Conservation (phyloP, 345 rosid species). For the Dovyalis caffra region DNA sequence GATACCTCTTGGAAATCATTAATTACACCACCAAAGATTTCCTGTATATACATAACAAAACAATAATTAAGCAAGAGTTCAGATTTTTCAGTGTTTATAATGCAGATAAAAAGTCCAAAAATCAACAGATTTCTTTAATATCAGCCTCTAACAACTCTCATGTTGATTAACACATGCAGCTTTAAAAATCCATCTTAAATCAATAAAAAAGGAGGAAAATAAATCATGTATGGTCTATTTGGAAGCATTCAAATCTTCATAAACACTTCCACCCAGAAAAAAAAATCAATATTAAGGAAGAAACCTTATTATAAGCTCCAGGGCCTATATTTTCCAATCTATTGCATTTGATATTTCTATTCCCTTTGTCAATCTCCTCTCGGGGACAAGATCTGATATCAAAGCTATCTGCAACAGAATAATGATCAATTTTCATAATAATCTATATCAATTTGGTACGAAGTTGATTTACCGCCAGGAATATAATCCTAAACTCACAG, state of each 20-base stretch:
- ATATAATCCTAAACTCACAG: background rate
- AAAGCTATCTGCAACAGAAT: constrained; percentile 33
- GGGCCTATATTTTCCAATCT: constrained; percentile 16
- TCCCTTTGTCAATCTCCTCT: constrained; percentile 24
- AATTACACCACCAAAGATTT: constrained; percentile 28
- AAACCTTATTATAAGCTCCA: constrained; percentile 44
- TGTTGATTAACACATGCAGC: background rate
- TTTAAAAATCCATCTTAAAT: background rate
- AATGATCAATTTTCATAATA: constrained; percentile 8
- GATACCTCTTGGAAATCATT: constrained; percentile 19
- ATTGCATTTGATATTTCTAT: constrained; percentile 16
- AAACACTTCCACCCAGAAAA: background rate
- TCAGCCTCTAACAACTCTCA: background rate
- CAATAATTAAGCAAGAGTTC: background rate
- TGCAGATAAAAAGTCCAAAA: background rate
- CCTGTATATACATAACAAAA: constrained; percentile 33
- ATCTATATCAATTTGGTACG: background rate
- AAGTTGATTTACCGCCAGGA: background rate
- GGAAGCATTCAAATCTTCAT: constrained; percentile 2
- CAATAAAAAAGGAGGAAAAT: background rate
- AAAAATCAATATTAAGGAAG: background rate
- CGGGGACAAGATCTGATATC: constrained; percentile 25
- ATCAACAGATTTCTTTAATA: background rate
- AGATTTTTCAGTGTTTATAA: background rate
- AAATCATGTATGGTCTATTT: background rate